Percentiles rank a stretch among this genome's conserved stretches.
phyloP scores from a whole-genome alignment of 2,329 filamentous ascomycete species.

The Cladosporium sp. region DNA sequence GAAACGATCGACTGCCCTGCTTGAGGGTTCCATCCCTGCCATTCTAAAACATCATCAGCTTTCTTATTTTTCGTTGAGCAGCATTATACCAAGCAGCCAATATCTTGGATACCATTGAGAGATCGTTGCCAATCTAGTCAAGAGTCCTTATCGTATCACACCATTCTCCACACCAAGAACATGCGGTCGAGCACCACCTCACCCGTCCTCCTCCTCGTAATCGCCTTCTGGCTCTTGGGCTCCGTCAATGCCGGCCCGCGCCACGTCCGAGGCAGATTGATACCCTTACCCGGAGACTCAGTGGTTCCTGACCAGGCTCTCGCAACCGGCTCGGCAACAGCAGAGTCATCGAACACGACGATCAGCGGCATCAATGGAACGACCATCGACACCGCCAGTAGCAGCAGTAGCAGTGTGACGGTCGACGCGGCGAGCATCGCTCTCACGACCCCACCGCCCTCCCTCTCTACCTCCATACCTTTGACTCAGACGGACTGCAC shows the following conservation, averaged over 20 bases:
- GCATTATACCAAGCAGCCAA: not conserved
- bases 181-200: not conserved
- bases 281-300: not conserved
- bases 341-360: not conserved
- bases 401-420: not conserved
- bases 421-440: too few relatives aligned
- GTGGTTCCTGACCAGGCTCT: too few relatives aligned
- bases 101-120: not conserved
- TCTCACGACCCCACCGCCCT: too few relatives aligned
- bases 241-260: not conserved
- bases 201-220: not conserved
- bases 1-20: constrained; percentile 3
- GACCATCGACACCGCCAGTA: not conserved
- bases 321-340: constrained; percentile 2
- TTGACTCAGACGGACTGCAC: constrained; percentile 1
- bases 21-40: not conserved
- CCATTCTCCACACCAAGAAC: not conserved
- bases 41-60: too few relatives aligned
- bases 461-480: too few relatives aligned
- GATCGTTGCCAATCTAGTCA: not conserved
- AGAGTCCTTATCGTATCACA: not conserved
- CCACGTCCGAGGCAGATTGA: not conserved
- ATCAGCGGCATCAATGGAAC: not conserved
- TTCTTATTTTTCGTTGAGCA: not conserved
- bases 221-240: not conserved